A percentile compares a stretch with the other conserved stretches of the same genome.
phyloP scores from a whole-genome alignment of 1,284 basidiomycete genomes.

The Irpex lacteus region DNA sequence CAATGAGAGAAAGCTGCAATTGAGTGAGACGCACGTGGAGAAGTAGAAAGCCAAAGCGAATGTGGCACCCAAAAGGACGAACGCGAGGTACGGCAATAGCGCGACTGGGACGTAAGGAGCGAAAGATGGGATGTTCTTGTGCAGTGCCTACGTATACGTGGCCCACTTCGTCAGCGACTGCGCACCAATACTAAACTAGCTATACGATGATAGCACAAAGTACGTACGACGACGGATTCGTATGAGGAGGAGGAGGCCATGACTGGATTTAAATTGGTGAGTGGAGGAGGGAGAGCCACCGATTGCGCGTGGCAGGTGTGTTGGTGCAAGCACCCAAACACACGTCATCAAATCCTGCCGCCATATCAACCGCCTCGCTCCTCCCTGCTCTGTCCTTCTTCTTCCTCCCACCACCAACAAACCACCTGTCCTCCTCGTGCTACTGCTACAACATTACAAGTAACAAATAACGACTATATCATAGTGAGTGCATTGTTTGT shows the following conservation, averaged over 20 bases:
- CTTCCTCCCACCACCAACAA: conserved; percentile 14
- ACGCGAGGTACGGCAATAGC: conserved; percentile 71
- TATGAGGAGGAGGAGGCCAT: conserved; percentile 33
- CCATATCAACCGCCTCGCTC: conserved; percentile 40
- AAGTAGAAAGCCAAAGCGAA: conserved; percentile 87
- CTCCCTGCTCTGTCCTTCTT: conserved; percentile 18
- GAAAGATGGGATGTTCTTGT: conserved; percentile 60
- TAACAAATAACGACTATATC: background rate
- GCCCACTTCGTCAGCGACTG: background rate
- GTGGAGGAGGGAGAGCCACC: conserved; percentile 1
- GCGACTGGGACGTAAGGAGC: conserved; percentile 62
- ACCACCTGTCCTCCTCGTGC: background rate
- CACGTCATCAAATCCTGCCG: conserved; percentile 41
- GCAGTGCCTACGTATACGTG: conserved; percentile 40
- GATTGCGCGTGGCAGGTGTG: conserved; percentile 29
- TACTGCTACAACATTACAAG: conserved; percentile 1
- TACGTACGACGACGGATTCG: conserved; percentile 39
- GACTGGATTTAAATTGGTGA: conserved; percentile 4
- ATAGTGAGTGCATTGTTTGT: conserved; percentile 8
- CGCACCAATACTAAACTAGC: too few species aligned
- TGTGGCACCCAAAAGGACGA: conserved; percentile 67
- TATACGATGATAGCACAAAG: too few species aligned
- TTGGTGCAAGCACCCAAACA: conserved; percentile 35
- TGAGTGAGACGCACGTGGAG: conserved; percentile 64
- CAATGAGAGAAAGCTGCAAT: background rate